Evolutionary conservation across 1,284 basidiomycete genomes (phyloP).

Genomic region (Puccinia triticina): DNA sequence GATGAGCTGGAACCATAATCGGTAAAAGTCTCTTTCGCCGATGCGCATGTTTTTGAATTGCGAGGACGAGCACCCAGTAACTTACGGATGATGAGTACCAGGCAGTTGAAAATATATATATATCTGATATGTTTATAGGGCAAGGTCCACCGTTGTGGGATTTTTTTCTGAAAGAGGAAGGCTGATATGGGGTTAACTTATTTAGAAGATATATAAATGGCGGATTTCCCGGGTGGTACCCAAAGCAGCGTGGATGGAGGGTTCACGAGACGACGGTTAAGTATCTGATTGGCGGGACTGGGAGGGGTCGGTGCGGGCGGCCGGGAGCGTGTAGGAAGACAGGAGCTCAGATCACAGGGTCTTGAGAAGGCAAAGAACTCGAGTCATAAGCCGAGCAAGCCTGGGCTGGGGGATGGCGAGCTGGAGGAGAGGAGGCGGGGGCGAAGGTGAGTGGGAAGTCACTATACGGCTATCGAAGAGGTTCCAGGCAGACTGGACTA

Average conservation of each 20-base stretch:
- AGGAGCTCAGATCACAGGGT: background rate
- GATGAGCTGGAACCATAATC: background rate
- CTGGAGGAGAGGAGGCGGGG: background rate
- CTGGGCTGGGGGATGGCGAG: background rate
- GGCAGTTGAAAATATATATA: background rate
- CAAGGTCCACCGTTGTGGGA: background rate
- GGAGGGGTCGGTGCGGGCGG: background rate
- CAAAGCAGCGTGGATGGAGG: background rate
- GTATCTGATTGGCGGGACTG: background rate
- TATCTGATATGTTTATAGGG: background rate
- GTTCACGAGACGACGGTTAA: background rate
- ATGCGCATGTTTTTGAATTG: background rate
- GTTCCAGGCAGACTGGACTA: background rate
- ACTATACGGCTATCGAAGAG: background rate
- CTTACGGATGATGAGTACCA: background rate
- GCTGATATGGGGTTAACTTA: background rate
- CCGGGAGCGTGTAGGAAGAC: background rate
- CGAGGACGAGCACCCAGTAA: background rate
- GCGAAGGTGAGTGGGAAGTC: background rate
- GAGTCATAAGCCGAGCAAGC: background rate
- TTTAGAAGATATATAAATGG: too few relatives aligned
- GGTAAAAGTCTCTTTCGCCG: background rate
- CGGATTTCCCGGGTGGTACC: background rate
- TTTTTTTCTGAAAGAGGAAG: background rate
- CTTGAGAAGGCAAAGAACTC: background rate